Base-by-base conservation (phyloP, 2,329 filamentous ascomycete species). In the Ascochyta rabiei region DNA sequence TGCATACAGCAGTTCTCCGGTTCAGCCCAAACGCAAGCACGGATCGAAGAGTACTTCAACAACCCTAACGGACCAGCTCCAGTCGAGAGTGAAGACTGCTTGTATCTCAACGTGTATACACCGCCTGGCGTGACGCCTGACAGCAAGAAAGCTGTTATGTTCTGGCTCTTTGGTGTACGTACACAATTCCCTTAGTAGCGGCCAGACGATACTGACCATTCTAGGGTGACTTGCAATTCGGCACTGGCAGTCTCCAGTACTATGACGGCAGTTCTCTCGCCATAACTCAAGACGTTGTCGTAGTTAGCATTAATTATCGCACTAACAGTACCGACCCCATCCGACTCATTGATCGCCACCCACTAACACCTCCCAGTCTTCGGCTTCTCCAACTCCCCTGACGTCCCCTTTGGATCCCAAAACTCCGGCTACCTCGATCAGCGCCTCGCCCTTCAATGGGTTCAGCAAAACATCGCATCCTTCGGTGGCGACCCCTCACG, bases 351-450 rank as follows among this genome's bases (percentile, higher is more conserved):
- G 2, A 12, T 24, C 7, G 15, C 3, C 12, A 18, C 31, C 6
- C 43, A 18, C 42, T 50, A 7, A 50, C 6, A 9, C n/a, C 1
- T 5, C 3, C 10, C 16, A 61, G 63, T 63, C 18, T 70, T 70
- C 9, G 66, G 66, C 8, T 66, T 68, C 37, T 65, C 64, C 1
- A 59, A 56, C 26, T 52, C 62, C 10, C 61, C 66, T 2, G 57
- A 60, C 12, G 48, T 69, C 6, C 50, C 63, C 2, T 58, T 60
- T 10, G 50, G 64, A 9, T 63, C 51, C 2, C 63, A 64, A 18
- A 84, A 84, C 52, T 72, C 79, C 35, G 82, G 81, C 2, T 80
- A 83, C 62, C 81, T 81, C 73, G 82, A 84, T 50, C 81, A 84
- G 54, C 72, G 82, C 23, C 62, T 78, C 3, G 82, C 80, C 1